These are phyloP conservation scores for Agapanthus africanus DNA, from an alignment of 106 monocot species.

Conservation along the genomic window DNA sequence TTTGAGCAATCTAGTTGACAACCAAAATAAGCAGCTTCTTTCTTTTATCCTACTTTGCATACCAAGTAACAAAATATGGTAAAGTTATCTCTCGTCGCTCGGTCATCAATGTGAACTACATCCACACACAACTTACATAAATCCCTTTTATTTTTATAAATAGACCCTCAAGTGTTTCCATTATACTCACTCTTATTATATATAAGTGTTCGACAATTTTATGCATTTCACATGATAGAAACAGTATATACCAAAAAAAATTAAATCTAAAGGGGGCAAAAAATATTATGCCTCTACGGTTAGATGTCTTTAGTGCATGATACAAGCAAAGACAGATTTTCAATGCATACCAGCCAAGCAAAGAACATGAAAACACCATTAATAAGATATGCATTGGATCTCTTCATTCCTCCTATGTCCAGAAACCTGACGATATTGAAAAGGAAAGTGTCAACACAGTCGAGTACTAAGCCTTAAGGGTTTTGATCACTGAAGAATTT, in stretches of 20 bases:
- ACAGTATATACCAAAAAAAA: neutral
- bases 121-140: neutral
- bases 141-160: too few species aligned
- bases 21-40: too few species aligned
- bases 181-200: neutral
- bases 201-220: neutral
- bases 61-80: too few species aligned
- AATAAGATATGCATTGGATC: conserved; percentile 63
- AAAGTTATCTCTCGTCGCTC: too few species aligned
- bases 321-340: neutral
- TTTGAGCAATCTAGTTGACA: too few species aligned
- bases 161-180: too few species aligned
- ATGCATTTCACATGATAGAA: neutral
- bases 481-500: neutral
- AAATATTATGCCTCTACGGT: neutral
- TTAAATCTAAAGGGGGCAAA: neutral
- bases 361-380: conserved; percentile 82
- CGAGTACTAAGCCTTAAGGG: neutral
- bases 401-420: conserved; percentile 82
- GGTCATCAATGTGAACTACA: neutral
- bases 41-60: too few species aligned
- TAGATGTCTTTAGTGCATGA: neutral
- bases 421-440: conserved; percentile 54
- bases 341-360: conserved; percentile 67
- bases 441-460: conserved; percentile 3